phyloP scores from a whole-genome alignment of 768 basidiomycete species.

The Agrocybe pediades region DNA sequence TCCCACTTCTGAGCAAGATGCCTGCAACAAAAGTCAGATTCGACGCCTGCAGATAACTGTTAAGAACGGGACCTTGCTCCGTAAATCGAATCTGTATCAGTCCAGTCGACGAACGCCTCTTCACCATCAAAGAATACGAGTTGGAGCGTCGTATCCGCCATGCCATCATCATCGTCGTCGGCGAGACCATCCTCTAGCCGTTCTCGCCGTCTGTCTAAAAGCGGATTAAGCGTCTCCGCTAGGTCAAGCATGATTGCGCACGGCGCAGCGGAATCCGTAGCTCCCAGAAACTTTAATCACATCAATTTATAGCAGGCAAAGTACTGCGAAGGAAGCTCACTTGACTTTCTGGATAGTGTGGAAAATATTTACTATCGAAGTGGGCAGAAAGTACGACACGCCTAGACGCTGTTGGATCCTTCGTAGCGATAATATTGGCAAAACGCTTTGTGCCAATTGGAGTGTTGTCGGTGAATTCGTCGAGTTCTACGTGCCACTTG shows the following conservation, averaged over 20 bases:
- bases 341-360: conserved; percentile 70
- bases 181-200: conserved; percentile 56
- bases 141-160: conserved; percentile 84
- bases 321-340: conserved; percentile 38
- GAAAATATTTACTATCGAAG: conserved; percentile 90
- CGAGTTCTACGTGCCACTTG: conserved; percentile 88
- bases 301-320: too few relatives aligned
- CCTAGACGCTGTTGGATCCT: conserved; percentile 81
- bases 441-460: conserved; percentile 82
- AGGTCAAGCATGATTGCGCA: conserved; percentile 94
- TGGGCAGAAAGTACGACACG: conserved; percentile 91
- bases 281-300: conserved; percentile 86
- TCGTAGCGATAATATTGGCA: conserved; percentile 93
- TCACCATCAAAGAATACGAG: conserved; percentile 97
- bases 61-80: conserved; percentile 76
- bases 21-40: conserved; percentile 37
- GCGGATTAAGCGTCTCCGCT: conserved; percentile 77
- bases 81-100: conserved; percentile 87
- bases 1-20: conserved; percentile 91
- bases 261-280: conserved; percentile 95
- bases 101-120: conserved; percentile 93
- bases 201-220: conserved; percentile 62
- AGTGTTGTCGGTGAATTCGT: conserved; percentile 76
- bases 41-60: too few relatives aligned
- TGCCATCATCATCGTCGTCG: conserved; percentile 77